Conservation (phyloP, 805 yeast species). For the Myxozyma neotropica region DNA sequence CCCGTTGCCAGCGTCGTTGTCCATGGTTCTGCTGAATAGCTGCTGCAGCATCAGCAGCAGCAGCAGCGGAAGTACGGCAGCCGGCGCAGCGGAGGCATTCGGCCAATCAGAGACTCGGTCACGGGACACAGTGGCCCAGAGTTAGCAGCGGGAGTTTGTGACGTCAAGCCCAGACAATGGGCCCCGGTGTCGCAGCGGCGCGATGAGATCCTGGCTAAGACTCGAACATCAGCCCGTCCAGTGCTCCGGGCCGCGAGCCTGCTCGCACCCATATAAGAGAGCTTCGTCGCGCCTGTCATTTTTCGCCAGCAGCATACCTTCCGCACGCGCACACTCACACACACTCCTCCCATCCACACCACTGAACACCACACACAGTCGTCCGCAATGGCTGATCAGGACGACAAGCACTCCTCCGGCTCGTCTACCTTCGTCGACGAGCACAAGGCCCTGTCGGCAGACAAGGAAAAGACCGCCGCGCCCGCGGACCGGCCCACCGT, state of each 20-base stretch:
- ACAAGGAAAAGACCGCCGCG: neutral
- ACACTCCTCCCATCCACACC: neutral
- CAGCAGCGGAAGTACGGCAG: no score
- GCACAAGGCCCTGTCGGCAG: neutral
- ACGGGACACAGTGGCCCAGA: neutral
- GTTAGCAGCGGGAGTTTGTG: neutral
- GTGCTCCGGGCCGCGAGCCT: slow-evolving; percentile 2
- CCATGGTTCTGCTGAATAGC: no score
- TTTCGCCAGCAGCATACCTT: no score
- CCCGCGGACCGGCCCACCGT: neutral
- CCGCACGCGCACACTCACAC: neutral
- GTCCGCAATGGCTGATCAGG: slow-evolving; percentile 2
- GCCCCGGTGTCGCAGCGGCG: neutral
- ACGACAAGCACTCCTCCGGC: slow-evolving; percentile 5
- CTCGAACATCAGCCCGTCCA: neutral
- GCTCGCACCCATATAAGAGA: no score
- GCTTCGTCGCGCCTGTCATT: no score
- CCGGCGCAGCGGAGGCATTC: no score
- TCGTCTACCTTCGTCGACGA: slow-evolving; percentile 12
- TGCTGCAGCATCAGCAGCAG: no score
- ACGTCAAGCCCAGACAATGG: neutral
- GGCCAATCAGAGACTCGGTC: no score
- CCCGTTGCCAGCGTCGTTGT: no score
- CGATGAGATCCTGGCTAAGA: slow-evolving; percentile 1
- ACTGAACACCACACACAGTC: neutral